These are phyloP conservation scores for Polytrichum formosum DNA, from an alignment of 225 moss, liverwort and hornwort species.

Conservation along the genomic window DNA sequence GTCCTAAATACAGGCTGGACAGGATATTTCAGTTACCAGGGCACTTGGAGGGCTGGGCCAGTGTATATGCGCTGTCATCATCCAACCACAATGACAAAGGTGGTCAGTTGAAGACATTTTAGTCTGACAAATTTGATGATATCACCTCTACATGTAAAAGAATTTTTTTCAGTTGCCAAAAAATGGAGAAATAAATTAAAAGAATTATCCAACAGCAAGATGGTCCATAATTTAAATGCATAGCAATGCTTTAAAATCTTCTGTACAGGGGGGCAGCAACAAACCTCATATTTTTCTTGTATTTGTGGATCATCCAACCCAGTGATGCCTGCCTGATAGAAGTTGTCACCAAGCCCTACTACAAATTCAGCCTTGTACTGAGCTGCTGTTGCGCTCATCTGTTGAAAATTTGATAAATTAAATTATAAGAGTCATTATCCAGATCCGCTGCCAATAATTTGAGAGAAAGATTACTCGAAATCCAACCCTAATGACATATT, in stretches of 20 bases:
- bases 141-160: no score
- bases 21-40: constrained; percentile 31
- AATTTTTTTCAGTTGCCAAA: no score
- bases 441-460: not conserved
- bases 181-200: not conserved
- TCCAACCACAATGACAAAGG: not conserved
- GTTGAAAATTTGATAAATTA: not conserved
- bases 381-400: constrained; percentile 36
- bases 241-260: not conserved
- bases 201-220: not conserved
- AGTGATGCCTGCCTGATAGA: constrained; percentile 34
- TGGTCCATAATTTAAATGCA: not conserved
- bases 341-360: constrained; percentile 44
- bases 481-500: not conserved
- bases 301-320: constrained; percentile 37
- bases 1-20: no score
- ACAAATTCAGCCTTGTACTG: constrained; percentile 33
- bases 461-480: not conserved
- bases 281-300: constrained; percentile 38
- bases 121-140: no score
- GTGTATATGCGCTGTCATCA: constrained; percentile 38
- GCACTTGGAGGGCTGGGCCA: constrained; percentile 39
- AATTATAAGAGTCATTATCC: not conserved
- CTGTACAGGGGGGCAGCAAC: not conserved
- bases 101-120: no score